phyloP scores from a whole-genome alignment of 352 stramenopile species.

The Phytophthora europaea region DNA sequence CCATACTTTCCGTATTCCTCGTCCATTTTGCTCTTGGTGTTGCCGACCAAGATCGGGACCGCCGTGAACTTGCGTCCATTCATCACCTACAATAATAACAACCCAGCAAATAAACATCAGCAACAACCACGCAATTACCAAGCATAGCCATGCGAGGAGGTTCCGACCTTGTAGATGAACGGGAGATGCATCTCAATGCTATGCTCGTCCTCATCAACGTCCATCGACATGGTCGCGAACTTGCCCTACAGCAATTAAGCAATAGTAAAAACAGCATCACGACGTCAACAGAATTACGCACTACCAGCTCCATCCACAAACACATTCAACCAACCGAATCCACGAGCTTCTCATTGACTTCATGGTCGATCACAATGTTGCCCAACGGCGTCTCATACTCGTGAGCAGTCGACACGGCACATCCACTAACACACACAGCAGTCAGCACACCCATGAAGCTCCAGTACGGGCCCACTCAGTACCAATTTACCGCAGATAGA shows the following conservation, averaged over 20 bases:
- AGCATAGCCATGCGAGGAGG: background rate
- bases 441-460: constrained; percentile 4
- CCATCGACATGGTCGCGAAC: constrained; percentile 81
- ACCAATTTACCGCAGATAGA: constrained; percentile 91
- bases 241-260: constrained; percentile 52
- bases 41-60: constrained; percentile 97
- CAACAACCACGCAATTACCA: background rate
- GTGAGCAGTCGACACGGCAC: constrained; percentile 84
- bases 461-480: background rate
- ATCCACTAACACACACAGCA: constrained; percentile 50
- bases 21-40: constrained; percentile 89
- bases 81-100: constrained; percentile 54
- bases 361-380: constrained; percentile 92
- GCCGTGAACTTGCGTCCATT: constrained; percentile 85
- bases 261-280: background rate
- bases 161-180: constrained; percentile 91
- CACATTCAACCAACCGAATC: constrained; percentile 53
- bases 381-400: constrained; percentile 96
- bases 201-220: constrained; percentile 96
- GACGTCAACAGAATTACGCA: background rate
- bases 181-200: constrained; percentile 98
- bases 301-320: background rate
- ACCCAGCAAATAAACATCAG: background rate
- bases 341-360: constrained; percentile 92
- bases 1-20: constrained; percentile 85